Evolutionary conservation across 331 rosid genomes (phyloP).

Genomic region (Cydonia oblonga): DNA sequence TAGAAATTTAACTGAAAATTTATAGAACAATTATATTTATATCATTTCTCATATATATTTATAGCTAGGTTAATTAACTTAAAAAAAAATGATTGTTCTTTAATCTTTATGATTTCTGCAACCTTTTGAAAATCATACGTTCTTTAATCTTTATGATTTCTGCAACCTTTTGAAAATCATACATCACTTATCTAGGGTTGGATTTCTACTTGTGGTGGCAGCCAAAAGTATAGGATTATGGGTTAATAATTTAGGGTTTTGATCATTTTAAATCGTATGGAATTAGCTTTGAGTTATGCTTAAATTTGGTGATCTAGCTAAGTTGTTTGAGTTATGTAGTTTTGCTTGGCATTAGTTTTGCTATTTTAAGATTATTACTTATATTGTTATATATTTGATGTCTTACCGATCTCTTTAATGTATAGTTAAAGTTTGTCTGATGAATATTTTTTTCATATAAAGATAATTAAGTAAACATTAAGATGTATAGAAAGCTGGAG

Average conservation of each 20-base stretch:
- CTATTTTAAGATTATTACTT: too few species aligned
- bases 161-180: neutral
- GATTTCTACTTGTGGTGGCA: neutral
- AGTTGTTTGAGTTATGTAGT: neutral
- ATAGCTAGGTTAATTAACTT: neutral
- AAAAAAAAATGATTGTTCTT: neutral
- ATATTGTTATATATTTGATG: too few species aligned
- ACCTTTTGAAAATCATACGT: neutral
- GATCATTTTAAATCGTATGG: neutral
- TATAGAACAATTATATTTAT: neutral
- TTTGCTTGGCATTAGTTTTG: neutral
- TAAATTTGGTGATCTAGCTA: neutral
- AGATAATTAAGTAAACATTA: neutral
- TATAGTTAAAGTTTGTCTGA: too few species aligned
- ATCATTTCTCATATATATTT: neutral
- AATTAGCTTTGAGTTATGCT: neutral
- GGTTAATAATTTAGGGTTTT: neutral
- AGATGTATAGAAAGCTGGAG: neutral
- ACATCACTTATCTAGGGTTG: neutral
- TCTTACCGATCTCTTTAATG: accelerated
- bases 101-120: neutral
- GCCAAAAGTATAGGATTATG: neutral
- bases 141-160: neutral
- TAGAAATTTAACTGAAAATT: neutral
- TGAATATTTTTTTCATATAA: too few species aligned